Evolutionary conservation across 2,329 filamentous ascomycete genomes (phyloP).

Genomic region (Aspergillus phoenicis): DNA sequence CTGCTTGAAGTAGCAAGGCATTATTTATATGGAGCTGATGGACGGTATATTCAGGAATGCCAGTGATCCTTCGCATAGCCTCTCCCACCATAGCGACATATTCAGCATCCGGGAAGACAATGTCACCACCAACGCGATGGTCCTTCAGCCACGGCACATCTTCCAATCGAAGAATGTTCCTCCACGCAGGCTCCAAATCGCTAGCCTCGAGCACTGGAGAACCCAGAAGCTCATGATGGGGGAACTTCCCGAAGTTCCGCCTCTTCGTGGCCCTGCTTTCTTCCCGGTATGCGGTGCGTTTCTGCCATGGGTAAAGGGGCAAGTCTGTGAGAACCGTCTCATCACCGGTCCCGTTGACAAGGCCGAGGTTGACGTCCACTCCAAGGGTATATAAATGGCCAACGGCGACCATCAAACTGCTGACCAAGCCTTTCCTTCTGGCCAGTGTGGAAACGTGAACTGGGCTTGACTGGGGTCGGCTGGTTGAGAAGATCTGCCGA

Average conservation of each 20-base stretch:
- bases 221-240: no score
- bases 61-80: slow-evolving; percentile 15
- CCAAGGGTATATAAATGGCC: neutral
- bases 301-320: neutral
- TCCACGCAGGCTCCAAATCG: slow-evolving; percentile 28
- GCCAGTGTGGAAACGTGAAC: neutral
- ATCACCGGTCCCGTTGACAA: neutral
- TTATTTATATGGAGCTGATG: slow-evolving; percentile 16
- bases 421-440: neutral
- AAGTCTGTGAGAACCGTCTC: neutral
- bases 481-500: slow-evolving; percentile 10
- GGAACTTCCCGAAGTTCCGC: no score
- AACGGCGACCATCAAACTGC: neutral
- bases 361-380: neutral
- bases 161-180: slow-evolving; percentile 27
- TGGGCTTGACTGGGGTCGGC: neutral
- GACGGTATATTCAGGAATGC: neutral
- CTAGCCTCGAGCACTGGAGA: neutral
- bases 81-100: slow-evolving; percentile 31
- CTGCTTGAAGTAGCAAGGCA: slow-evolving; percentile 26
- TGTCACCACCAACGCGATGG: slow-evolving; percentile 33
- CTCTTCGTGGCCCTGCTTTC: no score
- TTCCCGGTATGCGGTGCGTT: no score
- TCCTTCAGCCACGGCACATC: slow-evolving; percentile 37
- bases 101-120: slow-evolving; percentile 34